Evolutionary conservation across 2,329 filamentous ascomycete species (phyloP), one percentile per base, ranked within the genome.

Genomic region (Fusarium abutilonis): DNA sequence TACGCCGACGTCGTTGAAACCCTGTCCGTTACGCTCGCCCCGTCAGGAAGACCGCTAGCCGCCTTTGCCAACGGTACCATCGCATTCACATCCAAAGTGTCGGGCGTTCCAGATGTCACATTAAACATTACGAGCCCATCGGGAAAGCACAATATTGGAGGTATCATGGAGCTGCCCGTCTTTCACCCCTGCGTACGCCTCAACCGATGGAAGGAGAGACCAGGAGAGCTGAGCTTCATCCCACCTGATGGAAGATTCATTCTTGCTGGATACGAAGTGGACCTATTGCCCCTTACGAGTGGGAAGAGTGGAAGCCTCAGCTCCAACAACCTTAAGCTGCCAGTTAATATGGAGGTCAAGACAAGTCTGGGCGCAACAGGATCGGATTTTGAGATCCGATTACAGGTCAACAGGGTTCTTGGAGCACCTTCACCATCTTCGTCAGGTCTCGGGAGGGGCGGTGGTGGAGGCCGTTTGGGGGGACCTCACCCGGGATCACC

Each of bases 1-100:
- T 98, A 98, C 74, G 94, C 97, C 54, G 95, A 99, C 74, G 87
- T 99, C 11, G 87, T 99, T 60, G 95, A 99, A 79, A 92, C 91
- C 2, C 81, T 99, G 0, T 86, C 88, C 1, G 92, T 97, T 36
- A 97, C 90, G 0, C 84, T 98, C 38, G 93, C 95, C 1, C 95
- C 95, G 0, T 97, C 93, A 0, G 95, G 95, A 5, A 85, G 93
- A 13, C 89, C 94, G 1, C 82, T 99, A 19, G 88, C 92, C 8
- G 94, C 95, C 4, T 89, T 96, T 64, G 91, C 92, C 13, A 91
- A 95, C 68, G 95, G 95, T 14, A 96, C 92, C 5, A 94, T 99
- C 66, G 93, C 92, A 2, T 98, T 98, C 75, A 98, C 92, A 0
- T 89, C 91, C 50, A 97, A 98, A 73, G 92, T 99, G 36, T 97